Conservation (phyloP, 805 yeast genomes). For the Komagataella pastoris region DNA sequence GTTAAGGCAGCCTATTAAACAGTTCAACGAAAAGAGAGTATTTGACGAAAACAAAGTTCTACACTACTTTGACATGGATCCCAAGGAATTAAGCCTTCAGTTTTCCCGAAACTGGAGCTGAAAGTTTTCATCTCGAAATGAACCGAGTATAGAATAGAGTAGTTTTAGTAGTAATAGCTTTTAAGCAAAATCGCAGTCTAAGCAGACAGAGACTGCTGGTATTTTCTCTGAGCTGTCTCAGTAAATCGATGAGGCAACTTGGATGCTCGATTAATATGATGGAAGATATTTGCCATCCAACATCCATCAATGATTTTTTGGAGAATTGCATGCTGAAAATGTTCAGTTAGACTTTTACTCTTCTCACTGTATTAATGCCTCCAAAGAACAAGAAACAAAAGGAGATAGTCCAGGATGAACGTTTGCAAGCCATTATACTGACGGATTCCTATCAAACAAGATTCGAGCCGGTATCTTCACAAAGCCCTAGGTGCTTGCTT, state of each 20-base stretch:
- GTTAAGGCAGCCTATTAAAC: constrained; percentile 7
- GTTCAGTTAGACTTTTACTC: not conserved
- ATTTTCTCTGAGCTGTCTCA: no score
- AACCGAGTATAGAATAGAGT: no score
- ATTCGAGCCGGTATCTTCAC: constrained; percentile 83
- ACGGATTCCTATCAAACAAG: constrained; percentile 89
- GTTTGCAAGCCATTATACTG: constrained; percentile 87
- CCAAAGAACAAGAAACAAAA: constrained; percentile 37
- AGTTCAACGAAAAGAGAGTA: not conserved
- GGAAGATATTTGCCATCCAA: not conserved
- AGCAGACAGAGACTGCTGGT: no score
- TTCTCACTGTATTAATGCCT: constrained; percentile 17
- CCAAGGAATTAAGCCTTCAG: not conserved
- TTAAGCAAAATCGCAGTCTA: no score
- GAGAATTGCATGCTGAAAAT: not conserved
- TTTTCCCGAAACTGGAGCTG: not conserved
- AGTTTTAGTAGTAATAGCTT: no score
- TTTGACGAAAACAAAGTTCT: not conserved
- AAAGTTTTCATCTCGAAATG: not conserved
- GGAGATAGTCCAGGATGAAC: constrained; percentile 52
- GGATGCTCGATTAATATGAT: no score
- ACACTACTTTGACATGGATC: not conserved
- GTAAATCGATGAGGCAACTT: no score
- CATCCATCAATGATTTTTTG: not conserved
- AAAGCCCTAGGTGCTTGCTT: constrained; percentile 78